Evolutionary conservation across 768 basidiomycete species (phyloP), one percentile per base, ranked within the genome.

Genomic region (Macrolepiota dolichaula): DNA sequence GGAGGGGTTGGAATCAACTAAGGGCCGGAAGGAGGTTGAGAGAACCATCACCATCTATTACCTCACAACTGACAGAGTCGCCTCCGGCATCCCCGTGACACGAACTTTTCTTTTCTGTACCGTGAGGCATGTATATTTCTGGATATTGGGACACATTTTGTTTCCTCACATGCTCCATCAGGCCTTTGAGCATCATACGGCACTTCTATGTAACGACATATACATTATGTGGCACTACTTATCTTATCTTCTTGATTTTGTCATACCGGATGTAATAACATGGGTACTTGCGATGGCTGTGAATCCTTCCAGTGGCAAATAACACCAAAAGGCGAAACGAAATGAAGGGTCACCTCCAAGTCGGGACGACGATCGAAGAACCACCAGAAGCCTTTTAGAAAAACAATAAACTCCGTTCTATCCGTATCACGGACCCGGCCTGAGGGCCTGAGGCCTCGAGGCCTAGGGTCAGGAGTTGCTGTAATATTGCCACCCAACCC

Each of bases 401-500:
- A 55, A 4, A 27, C 35, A 27, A 13, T 25, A 19, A 38, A 22
- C 36, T 51, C 50, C 25, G 49, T 51, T 29, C 38, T 40, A 36
- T 12, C 37, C 57, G 50, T 40, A 58, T 58, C 57, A 57, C 25
- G 47, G n/a, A 13, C 44, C 27, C 32, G 25, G n/a, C n/a, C n/a
- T n/a, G n/a, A n/a, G n/a, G 12, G 35, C 47, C 12, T 40, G 24
- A n/a, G 49, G 24, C 37, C 15, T 36, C 19, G 29, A 6, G 53
- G 37, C 38, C 5, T 15, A 25, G 40, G n/a, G 40, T 84, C 73
- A 96, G 11, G 94, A 93, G 72, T 95, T 94, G 47, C 91, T 86
- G 71, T 93, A 98, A 73, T 94, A 97, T 73, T 98, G 94, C 94
- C 95, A 98, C 44, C 96, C 96, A 40, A 96, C 92, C 96, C 96